Evolutionary conservation across 352 stramenopile genomes (phyloP).

Genomic region (Pythium pyrilobum): DNA sequence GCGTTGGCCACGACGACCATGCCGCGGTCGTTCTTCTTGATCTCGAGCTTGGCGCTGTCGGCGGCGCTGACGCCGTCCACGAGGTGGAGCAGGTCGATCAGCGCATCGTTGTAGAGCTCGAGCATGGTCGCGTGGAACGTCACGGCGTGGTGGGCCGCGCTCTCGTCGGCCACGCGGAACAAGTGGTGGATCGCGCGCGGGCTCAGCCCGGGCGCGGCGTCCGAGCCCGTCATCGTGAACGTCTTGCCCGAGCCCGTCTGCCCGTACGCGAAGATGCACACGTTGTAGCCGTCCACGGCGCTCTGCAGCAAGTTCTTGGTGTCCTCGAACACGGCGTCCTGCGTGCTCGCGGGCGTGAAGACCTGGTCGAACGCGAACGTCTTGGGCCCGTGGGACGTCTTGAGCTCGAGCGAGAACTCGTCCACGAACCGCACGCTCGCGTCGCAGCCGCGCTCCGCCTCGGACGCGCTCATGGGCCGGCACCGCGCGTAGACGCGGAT

Average conservation of each 20-base stretch:
- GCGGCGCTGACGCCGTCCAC: constrained; percentile 53
- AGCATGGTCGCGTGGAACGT: constrained; percentile 87
- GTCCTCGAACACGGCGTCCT: constrained; percentile 91
- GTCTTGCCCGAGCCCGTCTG: constrained; percentile 93
- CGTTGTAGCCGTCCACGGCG: constrained; percentile 89
- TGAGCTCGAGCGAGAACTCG: constrained; percentile 84
- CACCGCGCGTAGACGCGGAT: constrained; percentile 92
- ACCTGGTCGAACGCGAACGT: constrained; percentile 89
- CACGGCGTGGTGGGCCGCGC: constrained; percentile 43
- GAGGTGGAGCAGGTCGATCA: constrained; percentile 87
- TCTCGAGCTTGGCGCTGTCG: constrained; percentile 82
- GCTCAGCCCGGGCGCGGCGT: constrained; percentile 74
- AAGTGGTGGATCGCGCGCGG: constrained; percentile 84
- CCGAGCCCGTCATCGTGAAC: constrained; percentile 90
- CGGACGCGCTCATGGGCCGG: constrained; percentile 86
- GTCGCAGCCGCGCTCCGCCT: constrained; percentile 72
- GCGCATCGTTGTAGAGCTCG: constrained; percentile 91
- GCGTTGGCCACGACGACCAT: constrained; percentile 90
- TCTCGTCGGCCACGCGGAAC: constrained; percentile 63
- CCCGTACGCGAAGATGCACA: constrained; percentile 93
- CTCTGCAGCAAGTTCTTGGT: constrained; percentile 90
- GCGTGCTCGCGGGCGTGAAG: constrained; percentile 70
- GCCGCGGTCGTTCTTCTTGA: constrained; percentile 91
- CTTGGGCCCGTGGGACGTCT: constrained; percentile 71
- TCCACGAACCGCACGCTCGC: constrained; percentile 66